These are phyloP conservation scores for Trifolium fragiferum DNA, from an alignment of 306 rosid species.

Conservation along the genomic window DNA sequence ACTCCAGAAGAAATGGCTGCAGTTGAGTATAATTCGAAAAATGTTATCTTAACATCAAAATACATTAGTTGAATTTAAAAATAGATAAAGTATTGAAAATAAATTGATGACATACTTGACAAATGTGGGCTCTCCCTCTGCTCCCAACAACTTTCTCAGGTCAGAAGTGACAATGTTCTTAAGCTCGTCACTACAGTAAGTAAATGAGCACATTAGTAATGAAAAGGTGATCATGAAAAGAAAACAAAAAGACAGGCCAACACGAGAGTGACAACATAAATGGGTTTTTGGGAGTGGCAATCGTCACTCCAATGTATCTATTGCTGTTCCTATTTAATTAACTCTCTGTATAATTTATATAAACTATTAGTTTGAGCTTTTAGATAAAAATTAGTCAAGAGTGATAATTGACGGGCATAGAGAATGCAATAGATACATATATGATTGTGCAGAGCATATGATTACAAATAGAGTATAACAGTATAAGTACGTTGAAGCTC, in stretches of 20 bases:
- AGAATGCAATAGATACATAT: background rate
- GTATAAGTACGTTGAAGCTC: constrained; percentile 70
- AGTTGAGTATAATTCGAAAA: constrained; percentile 44
- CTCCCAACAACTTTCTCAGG: constrained; percentile 84
- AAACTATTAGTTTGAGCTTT: background rate
- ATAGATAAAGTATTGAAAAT: constrained; percentile 26
- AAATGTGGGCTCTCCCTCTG: constrained; percentile 84
- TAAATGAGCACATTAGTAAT: constrained; percentile 36
- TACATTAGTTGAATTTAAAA: background rate
- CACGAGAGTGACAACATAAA: constrained; percentile 27
- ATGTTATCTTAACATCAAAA: background rate
- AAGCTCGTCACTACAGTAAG: constrained; percentile 66
- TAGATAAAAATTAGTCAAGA: background rate
- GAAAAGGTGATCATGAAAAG: constrained; percentile 35
- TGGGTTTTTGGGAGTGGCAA: background rate
- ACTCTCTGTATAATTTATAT: constrained; percentile 18
- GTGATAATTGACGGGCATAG: background rate
- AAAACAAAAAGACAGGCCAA: constrained; percentile 17
- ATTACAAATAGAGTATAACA: constrained; percentile 35
- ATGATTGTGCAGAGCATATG: constrained; percentile 24
- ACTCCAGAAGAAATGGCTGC: constrained; percentile 88
- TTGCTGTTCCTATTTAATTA: constrained; percentile 7
- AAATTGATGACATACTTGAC: constrained; percentile 62
- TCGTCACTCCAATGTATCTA: constrained; percentile 4
- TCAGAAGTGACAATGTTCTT: constrained; percentile 78